These are phyloP conservation scores for Trichosporon sp. DNA, from an alignment of 1,284 basidiomycete genomes.

Conservation along the genomic window DNA sequence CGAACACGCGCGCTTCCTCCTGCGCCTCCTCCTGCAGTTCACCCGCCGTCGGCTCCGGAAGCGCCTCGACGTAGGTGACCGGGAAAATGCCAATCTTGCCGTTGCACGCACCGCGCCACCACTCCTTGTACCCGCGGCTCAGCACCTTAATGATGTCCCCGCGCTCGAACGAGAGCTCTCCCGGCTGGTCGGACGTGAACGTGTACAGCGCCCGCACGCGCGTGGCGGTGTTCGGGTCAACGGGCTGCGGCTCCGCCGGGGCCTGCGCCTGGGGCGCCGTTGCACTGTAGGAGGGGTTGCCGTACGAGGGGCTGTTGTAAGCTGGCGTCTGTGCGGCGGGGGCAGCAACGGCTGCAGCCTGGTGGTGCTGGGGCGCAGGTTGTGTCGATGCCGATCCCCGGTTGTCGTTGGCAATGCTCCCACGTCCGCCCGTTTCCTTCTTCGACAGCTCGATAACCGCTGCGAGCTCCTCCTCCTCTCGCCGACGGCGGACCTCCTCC, in stretches of 20 bases:
- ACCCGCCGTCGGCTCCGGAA: constrained; percentile 79
- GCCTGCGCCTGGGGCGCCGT: constrained; percentile 37
- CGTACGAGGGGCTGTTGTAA: constrained; percentile 23
- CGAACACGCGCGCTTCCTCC: constrained; percentile 76
- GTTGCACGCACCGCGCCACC: constrained; percentile 95
- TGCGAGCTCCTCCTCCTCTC: constrained; percentile 89
- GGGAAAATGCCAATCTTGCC: constrained; percentile 97
- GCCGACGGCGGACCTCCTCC: constrained; percentile 71
- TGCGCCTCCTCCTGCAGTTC: constrained; percentile 84
- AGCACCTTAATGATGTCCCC: constrained; percentile 96
- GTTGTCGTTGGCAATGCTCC: not conserved
- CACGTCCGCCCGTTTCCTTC: constrained; percentile 74
- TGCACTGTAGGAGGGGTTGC: constrained; percentile 32
- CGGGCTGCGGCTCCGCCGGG: constrained; percentile 48
- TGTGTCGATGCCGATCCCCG: constrained; percentile 29
- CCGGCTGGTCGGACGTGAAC: constrained; percentile 84
- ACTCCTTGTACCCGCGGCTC: constrained; percentile 92
- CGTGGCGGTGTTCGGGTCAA: constrained; percentile 63
- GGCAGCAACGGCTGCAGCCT: constrained; percentile 36
- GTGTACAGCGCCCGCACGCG: constrained; percentile 88
- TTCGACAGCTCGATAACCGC: constrained; percentile 85
- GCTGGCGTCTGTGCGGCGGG: constrained; percentile 28
- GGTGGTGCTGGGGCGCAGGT: constrained; percentile 15
- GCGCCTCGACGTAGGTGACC: constrained; percentile 92
- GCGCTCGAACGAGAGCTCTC: constrained; percentile 88